Conservation (phyloP, 305 asterid genomes). For the Ajuga reptans region DNA sequence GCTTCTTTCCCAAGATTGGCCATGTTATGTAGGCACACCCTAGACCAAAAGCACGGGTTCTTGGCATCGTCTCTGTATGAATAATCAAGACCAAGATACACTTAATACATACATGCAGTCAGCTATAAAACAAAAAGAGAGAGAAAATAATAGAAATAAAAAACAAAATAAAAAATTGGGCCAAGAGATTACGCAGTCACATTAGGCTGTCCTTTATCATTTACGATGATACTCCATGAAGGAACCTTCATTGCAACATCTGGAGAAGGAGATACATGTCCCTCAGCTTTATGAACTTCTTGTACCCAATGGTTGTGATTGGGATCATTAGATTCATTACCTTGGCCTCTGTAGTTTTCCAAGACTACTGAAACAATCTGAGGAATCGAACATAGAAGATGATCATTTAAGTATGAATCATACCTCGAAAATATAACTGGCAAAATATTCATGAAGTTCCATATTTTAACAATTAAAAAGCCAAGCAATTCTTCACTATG, state of each 20-base stretch:
- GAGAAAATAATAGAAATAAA: not conserved
- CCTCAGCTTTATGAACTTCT: conserved; percentile 64
- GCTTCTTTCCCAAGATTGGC: conserved; percentile 96
- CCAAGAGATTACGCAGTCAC: conserved; percentile 53
- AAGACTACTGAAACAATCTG: conserved; percentile 92
- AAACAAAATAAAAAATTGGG: conserved; percentile 2
- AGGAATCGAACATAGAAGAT: conserved; percentile 7
- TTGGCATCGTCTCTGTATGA: conserved; percentile 60
- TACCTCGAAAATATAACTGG: not conserved
- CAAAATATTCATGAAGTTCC: not conserved
- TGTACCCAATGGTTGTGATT: conserved; percentile 44
- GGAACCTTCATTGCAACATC: conserved; percentile 48
- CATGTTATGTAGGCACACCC: conserved; percentile 86
- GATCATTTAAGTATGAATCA: not conserved
- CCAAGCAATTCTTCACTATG: not conserved
- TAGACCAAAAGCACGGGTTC: conserved; percentile 85
- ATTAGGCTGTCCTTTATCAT: conserved; percentile 67
- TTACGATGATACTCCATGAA: conserved; percentile 58
- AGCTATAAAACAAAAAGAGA: not conserved
- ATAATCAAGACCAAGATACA: conserved; percentile 18
- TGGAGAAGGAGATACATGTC: conserved; percentile 40
- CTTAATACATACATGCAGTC: conserved; percentile 17
- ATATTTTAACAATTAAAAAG: not conserved
- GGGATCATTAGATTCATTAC: conserved; percentile 41
- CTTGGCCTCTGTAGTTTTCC: conserved; percentile 66